Percentiles rank a stretch among this genome's conserved stretches.
Evolutionary conservation across 108 stramenopile genomes (phyloP).

Genomic region (Fistulifera solaris): DNA sequence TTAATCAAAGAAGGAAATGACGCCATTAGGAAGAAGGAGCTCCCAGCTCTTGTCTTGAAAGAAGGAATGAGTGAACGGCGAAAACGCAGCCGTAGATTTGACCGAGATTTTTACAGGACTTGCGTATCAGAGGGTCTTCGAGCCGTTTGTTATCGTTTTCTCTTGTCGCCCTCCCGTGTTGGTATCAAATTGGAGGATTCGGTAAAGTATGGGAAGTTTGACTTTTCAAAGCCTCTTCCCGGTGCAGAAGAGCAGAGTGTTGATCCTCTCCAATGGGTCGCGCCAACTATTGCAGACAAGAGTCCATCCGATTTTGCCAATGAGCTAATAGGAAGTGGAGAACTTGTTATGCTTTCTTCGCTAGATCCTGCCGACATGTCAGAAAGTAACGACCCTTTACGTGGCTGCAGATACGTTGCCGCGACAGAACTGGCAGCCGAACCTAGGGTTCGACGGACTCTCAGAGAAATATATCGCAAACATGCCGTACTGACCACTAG

Average conservation of each 20-base stretch:
- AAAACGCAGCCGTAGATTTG: slow-evolving; percentile 68
- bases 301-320: slow-evolving; percentile 57
- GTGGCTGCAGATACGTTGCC: slow-evolving; percentile 78
- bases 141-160: slow-evolving; percentile 63
- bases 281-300: slow-evolving; percentile 38
- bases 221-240: slow-evolving; percentile 54
- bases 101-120: slow-evolving; percentile 76
- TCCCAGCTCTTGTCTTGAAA: slow-evolving; percentile 15
- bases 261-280: slow-evolving; percentile 62
- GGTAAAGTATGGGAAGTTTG: slow-evolving; percentile 39
- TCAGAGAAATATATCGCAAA: slow-evolving; percentile 59
- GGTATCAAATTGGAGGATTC: slow-evolving; percentile 78
- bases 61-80: slow-evolving; percentile 26
- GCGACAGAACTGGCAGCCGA: slow-evolving; percentile 85
- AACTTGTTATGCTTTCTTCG: slow-evolving; percentile 59
- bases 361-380: slow-evolving; percentile 31
- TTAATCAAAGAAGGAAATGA: slow-evolving; percentile 81
- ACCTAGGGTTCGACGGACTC: slow-evolving; percentile 61
- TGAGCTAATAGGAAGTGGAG: slow-evolving; percentile 75
- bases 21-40: slow-evolving; percentile 59
- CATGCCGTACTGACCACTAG: slow-evolving; percentile 66
- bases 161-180: slow-evolving; percentile 61
- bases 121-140: slow-evolving; percentile 76
- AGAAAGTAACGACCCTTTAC: slow-evolving; percentile 55
- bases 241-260: slow-evolving; percentile 42